phyloP scores from a whole-genome alignment of 148 eudicot species.

The Amaranthus cruentus region DNA sequence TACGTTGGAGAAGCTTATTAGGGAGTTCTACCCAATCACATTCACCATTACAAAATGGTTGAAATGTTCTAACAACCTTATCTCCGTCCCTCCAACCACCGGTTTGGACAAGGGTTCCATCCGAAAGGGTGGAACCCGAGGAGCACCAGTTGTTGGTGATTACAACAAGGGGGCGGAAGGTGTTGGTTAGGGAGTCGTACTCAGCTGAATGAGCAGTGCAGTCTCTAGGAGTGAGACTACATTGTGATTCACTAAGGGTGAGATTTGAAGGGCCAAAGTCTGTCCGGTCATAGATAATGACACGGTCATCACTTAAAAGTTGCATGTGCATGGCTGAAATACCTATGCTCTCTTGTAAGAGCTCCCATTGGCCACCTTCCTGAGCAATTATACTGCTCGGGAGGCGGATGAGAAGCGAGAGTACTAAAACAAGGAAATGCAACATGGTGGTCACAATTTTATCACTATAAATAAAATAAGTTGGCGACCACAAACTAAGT shows the following conservation, averaged over 20 bases:
- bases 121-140: slow-evolving; percentile 46
- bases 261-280: slow-evolving; percentile 50
- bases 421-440: neutral
- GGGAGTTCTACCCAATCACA: slow-evolving; percentile 64
- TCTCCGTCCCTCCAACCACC: slow-evolving; percentile 77
- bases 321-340: slow-evolving; percentile 65
- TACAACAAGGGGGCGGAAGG: slow-evolving; percentile 58
- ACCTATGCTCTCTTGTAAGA: slow-evolving; percentile 34
- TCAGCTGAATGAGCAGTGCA: slow-evolving; percentile 81
- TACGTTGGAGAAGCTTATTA: neutral
- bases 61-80: slow-evolving; percentile 38
- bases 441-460: neutral
- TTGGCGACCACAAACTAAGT: too few species aligned
- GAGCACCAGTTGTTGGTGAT: slow-evolving; percentile 77
- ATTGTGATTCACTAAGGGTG: slow-evolving; percentile 27
- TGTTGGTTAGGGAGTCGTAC: slow-evolving; percentile 42
- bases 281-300: slow-evolving; percentile 48
- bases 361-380: slow-evolving; percentile 33
- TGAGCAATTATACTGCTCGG: neutral
- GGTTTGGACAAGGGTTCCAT: slow-evolving; percentile 60
- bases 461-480: too few species aligned
- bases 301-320: slow-evolving; percentile 41
- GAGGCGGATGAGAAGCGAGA: neutral
- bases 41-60: slow-evolving; percentile 18
- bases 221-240: slow-evolving; percentile 31